Percentiles rank a stretch among this genome's conserved stretches.
Evolutionary conservation across 352 stramenopile species (phyloP).

Genomic region (Pythium aristosporum): DNA sequence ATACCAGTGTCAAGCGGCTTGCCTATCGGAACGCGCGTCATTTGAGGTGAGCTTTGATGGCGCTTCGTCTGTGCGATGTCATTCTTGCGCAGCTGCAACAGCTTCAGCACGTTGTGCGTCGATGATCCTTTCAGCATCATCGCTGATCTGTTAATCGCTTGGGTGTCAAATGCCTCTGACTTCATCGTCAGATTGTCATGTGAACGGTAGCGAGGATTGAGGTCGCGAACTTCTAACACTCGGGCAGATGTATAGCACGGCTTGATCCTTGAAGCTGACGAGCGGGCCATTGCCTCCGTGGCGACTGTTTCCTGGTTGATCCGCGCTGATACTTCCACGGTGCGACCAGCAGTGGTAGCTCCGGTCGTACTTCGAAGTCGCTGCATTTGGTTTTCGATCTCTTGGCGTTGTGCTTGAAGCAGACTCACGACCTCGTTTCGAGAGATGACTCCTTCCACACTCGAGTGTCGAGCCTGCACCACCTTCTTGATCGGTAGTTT

Average conservation of each 20-base stretch:
- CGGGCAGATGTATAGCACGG: not conserved
- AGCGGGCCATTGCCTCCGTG: not conserved
- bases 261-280: not conserved
- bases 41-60: constrained; percentile 18
- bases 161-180: not conserved
- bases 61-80: constrained; percentile 10
- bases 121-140: constrained; percentile 16
- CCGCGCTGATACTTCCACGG: not conserved
- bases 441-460: constrained; percentile 19
- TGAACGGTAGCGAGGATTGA: constrained; percentile 4
- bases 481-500: constrained; percentile 14
- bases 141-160: not conserved
- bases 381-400: constrained; percentile 25
- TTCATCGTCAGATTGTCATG: not conserved
- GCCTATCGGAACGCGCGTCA: constrained; percentile 5
- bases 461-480: constrained; percentile 13
- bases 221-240: not conserved
- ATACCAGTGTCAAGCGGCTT: not conserved
- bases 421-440: constrained; percentile 20
- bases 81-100: constrained; percentile 51
- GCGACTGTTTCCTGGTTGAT: not conserved
- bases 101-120: constrained; percentile 47
- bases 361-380: not conserved
- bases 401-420: constrained; percentile 15
- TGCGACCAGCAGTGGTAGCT: not conserved